Evolutionary conservation across 2,329 filamentous ascomycete genomes (phyloP).

Genomic region (Leptographium wingfieldii): DNA sequence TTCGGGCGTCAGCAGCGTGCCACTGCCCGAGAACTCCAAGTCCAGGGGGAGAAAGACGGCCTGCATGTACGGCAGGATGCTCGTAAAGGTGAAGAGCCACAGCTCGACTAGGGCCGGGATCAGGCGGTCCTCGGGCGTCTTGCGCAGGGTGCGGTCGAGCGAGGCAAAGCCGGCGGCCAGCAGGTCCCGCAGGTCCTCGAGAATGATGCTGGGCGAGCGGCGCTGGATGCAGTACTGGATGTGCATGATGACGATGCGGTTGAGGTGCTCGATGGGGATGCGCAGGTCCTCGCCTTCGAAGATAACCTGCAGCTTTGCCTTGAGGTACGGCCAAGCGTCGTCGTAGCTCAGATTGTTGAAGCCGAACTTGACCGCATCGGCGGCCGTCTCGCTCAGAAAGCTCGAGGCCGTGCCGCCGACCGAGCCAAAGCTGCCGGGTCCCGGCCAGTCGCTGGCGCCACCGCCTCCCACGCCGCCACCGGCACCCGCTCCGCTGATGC

Average conservation of each 20-base stretch:
- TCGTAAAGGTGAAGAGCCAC: slow-evolving; percentile 88
- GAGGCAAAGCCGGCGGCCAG: slow-evolving; percentile 72
- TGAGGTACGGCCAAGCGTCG: slow-evolving; percentile 73
- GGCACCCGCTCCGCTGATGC: slow-evolving; percentile 19
- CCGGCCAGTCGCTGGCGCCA: slow-evolving; percentile 32
- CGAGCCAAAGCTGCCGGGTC: slow-evolving; percentile 33
- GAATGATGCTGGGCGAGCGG: slow-evolving; percentile 53
- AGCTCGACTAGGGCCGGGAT: slow-evolving; percentile 84
- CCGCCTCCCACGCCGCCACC: slow-evolving; percentile 16
- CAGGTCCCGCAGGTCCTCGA: slow-evolving; percentile 67
- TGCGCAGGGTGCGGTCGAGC: slow-evolving; percentile 69
- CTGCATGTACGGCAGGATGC: slow-evolving; percentile 84
- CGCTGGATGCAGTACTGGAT: slow-evolving; percentile 67
- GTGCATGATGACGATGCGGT: slow-evolving; percentile 65
- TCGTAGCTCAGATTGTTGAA: slow-evolving; percentile 60
- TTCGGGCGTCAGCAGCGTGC: slow-evolving; percentile 61
- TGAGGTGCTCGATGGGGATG: slow-evolving; percentile 74
- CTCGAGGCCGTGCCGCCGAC: slow-evolving; percentile 29
- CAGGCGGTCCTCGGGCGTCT: slow-evolving; percentile 73
- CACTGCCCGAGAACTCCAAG: slow-evolving; percentile 79
- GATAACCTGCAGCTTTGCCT: slow-evolving; percentile 61
- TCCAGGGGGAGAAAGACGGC: slow-evolving; percentile 90
- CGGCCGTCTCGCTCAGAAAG: slow-evolving; percentile 33
- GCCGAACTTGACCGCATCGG: slow-evolving; percentile 47
- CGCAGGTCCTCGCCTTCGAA: slow-evolving; percentile 73